Percentiles rank a stretch among this genome's conserved stretches.
Evolutionary conservation across 371 early-diverging fungal genomes (phyloP).

Genomic region (Astathelohania contejeani): DNA sequence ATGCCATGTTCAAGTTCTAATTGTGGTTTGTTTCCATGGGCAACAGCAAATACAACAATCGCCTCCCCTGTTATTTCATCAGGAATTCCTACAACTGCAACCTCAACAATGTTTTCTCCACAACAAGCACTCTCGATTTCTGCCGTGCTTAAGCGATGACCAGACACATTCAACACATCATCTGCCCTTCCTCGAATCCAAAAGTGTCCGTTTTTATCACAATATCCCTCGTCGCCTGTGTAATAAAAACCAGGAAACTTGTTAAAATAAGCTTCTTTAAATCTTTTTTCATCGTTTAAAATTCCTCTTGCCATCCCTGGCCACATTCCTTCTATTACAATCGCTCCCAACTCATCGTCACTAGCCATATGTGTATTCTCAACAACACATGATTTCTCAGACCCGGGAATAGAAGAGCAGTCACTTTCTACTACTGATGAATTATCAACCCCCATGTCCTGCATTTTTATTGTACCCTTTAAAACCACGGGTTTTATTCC

Average conservation of each 20-base stretch:
- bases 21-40: conserved; percentile 3
- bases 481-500: conserved; percentile 70
- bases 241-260: conserved; percentile 68
- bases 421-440: not conserved
- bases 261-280: conserved; percentile 67
- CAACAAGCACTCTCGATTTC: conserved; percentile 78
- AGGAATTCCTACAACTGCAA: conserved; percentile 71
- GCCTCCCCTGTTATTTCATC: conserved; percentile 75
- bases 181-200: conserved; percentile 73
- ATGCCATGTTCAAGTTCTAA: conserved; percentile 55
- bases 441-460: not conserved
- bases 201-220: conserved; percentile 71
- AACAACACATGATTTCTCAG: not conserved
- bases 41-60: conserved; percentile 55
- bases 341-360: conserved; percentile 61
- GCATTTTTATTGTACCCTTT: conserved; percentile 52
- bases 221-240: conserved; percentile 55
- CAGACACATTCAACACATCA: conserved; percentile 89
- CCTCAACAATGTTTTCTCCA: conserved; percentile 61
- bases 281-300: conserved; percentile 69
- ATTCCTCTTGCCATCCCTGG: conserved; percentile 82
- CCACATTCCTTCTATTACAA: conserved; percentile 71
- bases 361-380: not conserved
- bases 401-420: not conserved
- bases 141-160: conserved; percentile 80